Evolutionary conservation across 768 basidiomycete genomes (phyloP), one percentile per base, ranked within the genome.

Genomic region (Atractiella rhizophila): DNA sequence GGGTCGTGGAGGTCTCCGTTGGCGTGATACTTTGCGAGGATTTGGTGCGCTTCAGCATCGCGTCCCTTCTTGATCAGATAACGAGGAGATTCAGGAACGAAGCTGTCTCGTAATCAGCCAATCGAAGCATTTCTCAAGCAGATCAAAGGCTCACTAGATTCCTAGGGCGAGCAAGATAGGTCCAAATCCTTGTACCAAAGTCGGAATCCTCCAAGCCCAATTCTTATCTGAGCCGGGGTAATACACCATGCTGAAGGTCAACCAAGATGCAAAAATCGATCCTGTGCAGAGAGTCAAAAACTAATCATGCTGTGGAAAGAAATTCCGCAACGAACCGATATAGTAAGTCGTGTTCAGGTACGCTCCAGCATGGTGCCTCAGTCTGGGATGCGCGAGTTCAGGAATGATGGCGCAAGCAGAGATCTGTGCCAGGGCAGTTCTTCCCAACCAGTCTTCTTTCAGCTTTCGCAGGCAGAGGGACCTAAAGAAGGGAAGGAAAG

Each of bases 1-100:
- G 16, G 19, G 40, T 42, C 40, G 23, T 42, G 23, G 35, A 42
- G 35, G n/a, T 42, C 10, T 6, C 40, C 40, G 40, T 42, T 42
- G 20, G 40, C 40, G 30, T 29, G 26, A 36, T 10, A 42, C n/a
- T n/a, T 40, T 5, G 39, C 39, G 16, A 40, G 39, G 18, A 40
- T 40, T 6, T 15, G 20, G 18, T 40, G 39, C 23, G 39, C 39
- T 34, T 40, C 39, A n/a, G 12, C 25, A 19, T 27, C 39, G 15
- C 39, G n/a, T 6, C 39, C 39, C 5, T 40, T 40, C 7, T 31
- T 21, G 16, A 40, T 31, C 12, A 40, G 28, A 26, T 31, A 40
- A 20, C 39, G n/a, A 5, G 39, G 39, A 13, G 39, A 40, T 18
- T 40, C 25, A 5, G 39, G 39, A 40, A 40, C 7, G 12, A 27